phyloP scores from a whole-genome alignment of 352 stramenopile genomes.

The Globisporangium emineosum region DNA sequence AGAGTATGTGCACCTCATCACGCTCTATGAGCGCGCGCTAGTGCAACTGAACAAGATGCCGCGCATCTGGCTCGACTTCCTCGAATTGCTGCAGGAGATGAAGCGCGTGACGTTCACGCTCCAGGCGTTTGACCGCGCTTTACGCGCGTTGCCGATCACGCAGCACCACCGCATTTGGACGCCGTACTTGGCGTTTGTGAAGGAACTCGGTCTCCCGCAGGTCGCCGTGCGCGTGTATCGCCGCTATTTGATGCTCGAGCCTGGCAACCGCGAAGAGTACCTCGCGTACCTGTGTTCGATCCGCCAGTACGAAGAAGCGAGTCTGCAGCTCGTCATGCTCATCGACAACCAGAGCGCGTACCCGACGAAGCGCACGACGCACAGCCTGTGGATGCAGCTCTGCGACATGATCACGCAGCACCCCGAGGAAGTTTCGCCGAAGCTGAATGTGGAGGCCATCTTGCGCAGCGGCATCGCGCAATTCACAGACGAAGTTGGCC shows the following conservation, averaged over 20 bases:
- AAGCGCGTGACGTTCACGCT: conserved; percentile 77
- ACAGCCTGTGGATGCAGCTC: conserved; percentile 98
- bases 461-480: conserved; percentile 90
- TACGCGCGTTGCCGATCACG: conserved; percentile 95
- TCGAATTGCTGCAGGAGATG: conserved; percentile 71
- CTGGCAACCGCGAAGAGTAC: conserved; percentile 64
- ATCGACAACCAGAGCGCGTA: conserved; percentile 65
- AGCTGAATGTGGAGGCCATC: conserved; percentile 95
- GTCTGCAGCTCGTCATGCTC: conserved; percentile 75
- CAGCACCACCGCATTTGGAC: conserved; percentile 97
- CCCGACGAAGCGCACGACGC: conserved; percentile 57
- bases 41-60: conserved; percentile 95
- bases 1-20: conserved; percentile 33
- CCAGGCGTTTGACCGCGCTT: conserved; percentile 92
- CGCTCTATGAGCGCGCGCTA: conserved; percentile 88
- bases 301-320: conserved; percentile 78
- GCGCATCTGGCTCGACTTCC: conserved; percentile 94
- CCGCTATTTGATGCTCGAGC: conserved; percentile 86
- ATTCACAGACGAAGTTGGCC: conserved; percentile 96
- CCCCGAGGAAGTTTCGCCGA: conserved; percentile 83
- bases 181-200: conserved; percentile 90
- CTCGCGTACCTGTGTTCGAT: conserved; percentile 76
- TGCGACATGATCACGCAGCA: conserved; percentile 95
- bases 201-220: conserved; percentile 63
- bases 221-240: conserved; percentile 86